A percentile compares a stretch with the other conserved stretches of the same genome.
These are phyloP conservation scores for Cryptosporidium ubiquitum DNA, from an alignment of 169 alveolate genomes.

Conservation along the genomic window DNA sequence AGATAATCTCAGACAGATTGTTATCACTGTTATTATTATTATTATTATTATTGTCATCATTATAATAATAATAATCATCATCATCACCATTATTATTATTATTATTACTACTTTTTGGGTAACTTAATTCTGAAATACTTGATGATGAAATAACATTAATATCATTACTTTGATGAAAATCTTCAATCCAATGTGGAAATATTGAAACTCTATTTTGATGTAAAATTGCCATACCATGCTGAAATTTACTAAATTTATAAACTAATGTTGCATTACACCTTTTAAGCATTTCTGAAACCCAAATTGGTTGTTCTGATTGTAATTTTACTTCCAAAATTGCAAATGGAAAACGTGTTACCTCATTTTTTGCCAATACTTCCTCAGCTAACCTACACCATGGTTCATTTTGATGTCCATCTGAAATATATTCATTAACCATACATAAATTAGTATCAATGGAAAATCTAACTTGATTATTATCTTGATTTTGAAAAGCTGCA, in stretches of 20 bases:
- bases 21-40: slow-evolving; percentile 1
- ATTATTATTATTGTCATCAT: no score
- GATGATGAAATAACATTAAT: slow-evolving; percentile 48
- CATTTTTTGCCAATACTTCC: slow-evolving; percentile 81
- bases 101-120: slow-evolving; percentile 3
- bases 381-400: slow-evolving; percentile 85
- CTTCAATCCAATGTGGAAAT: slow-evolving; percentile 79
- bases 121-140: slow-evolving; percentile 36
- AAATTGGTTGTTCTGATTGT: slow-evolving; percentile 79
- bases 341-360: slow-evolving; percentile 77
- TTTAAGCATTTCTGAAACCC: slow-evolving; percentile 78
- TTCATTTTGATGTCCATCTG: slow-evolving; percentile 75
- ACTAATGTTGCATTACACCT: slow-evolving; percentile 78
- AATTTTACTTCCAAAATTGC: slow-evolving; percentile 81
- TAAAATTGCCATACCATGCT: slow-evolving; percentile 82
- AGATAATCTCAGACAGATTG: not conserved
- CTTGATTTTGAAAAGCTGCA: slow-evolving; percentile 82
- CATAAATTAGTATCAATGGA: slow-evolving; percentile 84
- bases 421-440: slow-evolving; percentile 80
- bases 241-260: slow-evolving; percentile 81
- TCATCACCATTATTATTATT: not conserved
- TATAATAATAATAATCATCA: no score
- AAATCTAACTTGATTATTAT: slow-evolving; percentile 79
- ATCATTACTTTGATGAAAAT: slow-evolving; percentile 49
- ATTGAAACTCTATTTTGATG: slow-evolving; percentile 77